phyloP scores from a whole-genome alignment of 2,329 filamentous ascomycete species.

The Pyricularia grisea region DNA sequence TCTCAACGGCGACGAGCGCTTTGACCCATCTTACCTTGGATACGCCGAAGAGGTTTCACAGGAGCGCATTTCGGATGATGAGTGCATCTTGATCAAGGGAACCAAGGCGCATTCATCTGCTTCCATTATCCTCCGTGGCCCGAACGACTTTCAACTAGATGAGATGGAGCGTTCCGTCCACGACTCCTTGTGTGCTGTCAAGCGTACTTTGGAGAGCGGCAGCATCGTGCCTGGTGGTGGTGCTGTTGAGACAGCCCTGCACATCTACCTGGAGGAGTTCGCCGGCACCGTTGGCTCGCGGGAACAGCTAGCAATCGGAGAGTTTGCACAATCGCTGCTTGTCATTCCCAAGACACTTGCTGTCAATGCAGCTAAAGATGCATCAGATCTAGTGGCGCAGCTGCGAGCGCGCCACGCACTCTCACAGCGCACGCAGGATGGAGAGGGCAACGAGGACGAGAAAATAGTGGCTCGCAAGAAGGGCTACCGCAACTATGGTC shows the following conservation, averaged over 20 bases:
- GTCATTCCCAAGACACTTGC: conserved; percentile 94
- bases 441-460: conserved; percentile 75
- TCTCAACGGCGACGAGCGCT: conserved; percentile 94
- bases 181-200: conserved; percentile 92
- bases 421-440: conserved; percentile 82
- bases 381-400: conserved; percentile 89
- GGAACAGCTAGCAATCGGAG: conserved; percentile 94
- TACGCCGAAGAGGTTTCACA: conserved; percentile 94
- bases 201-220: conserved; percentile 92
- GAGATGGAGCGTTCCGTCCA: conserved; percentile 99
- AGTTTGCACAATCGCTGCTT: conserved; percentile 91
- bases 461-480: conserved; percentile 88
- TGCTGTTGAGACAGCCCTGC: conserved; percentile 95
- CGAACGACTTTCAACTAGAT: conserved; percentile 93
- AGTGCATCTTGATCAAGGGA: conserved; percentile 94
- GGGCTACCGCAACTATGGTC: conserved; percentile 96
- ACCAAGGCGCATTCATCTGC: conserved; percentile 91
- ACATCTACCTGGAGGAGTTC: conserved; percentile 98
- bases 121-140: conserved; percentile 88
- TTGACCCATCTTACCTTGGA: conserved; percentile 82
- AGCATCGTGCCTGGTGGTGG: conserved; percentile 94
- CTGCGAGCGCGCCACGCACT: conserved; percentile 89
- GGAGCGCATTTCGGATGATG: conserved; percentile 96
- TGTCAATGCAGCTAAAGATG: conserved; percentile 94
- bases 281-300: conserved; percentile 93